These are phyloP conservation scores for Cyclotella atomus DNA, from an alignment of 108 stramenopile genomes.

Conservation along the genomic window DNA sequence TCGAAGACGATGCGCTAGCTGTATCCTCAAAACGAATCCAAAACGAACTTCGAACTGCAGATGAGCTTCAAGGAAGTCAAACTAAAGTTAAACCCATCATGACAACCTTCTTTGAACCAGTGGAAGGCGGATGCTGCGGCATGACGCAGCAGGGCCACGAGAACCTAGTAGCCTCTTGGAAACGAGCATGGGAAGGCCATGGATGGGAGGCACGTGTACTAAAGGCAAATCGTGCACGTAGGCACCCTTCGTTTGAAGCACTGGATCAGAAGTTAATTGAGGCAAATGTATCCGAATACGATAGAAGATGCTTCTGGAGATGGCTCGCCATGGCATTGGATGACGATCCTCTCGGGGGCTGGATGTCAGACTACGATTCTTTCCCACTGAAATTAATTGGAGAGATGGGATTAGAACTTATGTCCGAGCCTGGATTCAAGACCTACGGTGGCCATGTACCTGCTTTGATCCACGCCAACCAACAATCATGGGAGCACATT, in stretches of 20 bases:
- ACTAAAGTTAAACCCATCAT: not conserved
- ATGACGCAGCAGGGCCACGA: slow-evolving; percentile 2
- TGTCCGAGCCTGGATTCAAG: slow-evolving; percentile 9
- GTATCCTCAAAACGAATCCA: too few species aligned
- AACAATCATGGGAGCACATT: slow-evolving; percentile 10
- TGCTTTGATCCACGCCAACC: slow-evolving; percentile 10
- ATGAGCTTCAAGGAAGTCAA: too few species aligned
- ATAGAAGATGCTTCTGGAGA: slow-evolving; percentile 24
- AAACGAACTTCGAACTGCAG: too few species aligned
- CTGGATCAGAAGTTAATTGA: not conserved
- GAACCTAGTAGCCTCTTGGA: not conserved
- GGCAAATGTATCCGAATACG: not conserved
- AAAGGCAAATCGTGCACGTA: not conserved
- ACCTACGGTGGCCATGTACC: slow-evolving; percentile 12
- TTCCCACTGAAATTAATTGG: slow-evolving; percentile 18
- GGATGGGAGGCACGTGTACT: slow-evolving; percentile 2
- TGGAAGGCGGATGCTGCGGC: slow-evolving; percentile 17
- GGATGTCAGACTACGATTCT: slow-evolving; percentile 29
- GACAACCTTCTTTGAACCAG: slow-evolving; percentile 7
- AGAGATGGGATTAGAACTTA: slow-evolving; percentile 11
- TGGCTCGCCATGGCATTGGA: slow-evolving; percentile 23
- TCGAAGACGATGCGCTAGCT: not conserved
- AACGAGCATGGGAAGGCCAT: not conserved
- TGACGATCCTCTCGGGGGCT: slow-evolving; percentile 3
- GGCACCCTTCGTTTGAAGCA: not conserved